These are phyloP conservation scores for Russula emetica DNA, from an alignment of 768 basidiomycete genomes.

Conservation along the genomic window DNA sequence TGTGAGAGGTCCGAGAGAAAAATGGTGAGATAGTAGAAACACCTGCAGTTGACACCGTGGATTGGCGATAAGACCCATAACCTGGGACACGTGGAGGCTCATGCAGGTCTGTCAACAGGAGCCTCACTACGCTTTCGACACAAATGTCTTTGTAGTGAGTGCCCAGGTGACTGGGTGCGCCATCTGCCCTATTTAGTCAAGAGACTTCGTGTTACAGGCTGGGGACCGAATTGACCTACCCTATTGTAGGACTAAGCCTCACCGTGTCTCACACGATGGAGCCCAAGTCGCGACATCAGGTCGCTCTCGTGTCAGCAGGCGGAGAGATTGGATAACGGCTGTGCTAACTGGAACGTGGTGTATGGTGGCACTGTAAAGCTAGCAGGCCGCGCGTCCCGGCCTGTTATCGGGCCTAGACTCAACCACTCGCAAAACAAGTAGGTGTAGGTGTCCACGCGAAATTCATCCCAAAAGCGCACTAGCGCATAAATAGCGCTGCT, in stretches of 20 bases:
- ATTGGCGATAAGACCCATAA: not conserved
- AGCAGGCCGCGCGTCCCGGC: not conserved
- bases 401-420: not conserved
- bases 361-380: not conserved
- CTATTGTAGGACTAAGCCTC: no score
- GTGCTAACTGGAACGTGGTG: not conserved
- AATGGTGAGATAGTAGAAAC: no score
- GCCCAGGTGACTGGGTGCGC: not conserved
- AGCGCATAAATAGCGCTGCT: not conserved
- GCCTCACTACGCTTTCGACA: not conserved
- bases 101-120: not conserved
- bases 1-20: not conserved
- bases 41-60: conserved; percentile 14
- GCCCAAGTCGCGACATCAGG: no score
- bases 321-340: not conserved
- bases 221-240: not conserved
- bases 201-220: not conserved
- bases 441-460: not conserved
- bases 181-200: not conserved
- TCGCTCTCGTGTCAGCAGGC: not conserved
- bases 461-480: not conserved
- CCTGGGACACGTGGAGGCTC: no score
- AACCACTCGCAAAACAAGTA: not conserved
- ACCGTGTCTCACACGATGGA: no score
- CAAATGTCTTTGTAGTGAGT: not conserved